Evolutionary conservation across 140 eudicot genomes (phyloP), one percentile per base, ranked within the genome.

Genomic region (Ambrosia hybrid): DNA sequence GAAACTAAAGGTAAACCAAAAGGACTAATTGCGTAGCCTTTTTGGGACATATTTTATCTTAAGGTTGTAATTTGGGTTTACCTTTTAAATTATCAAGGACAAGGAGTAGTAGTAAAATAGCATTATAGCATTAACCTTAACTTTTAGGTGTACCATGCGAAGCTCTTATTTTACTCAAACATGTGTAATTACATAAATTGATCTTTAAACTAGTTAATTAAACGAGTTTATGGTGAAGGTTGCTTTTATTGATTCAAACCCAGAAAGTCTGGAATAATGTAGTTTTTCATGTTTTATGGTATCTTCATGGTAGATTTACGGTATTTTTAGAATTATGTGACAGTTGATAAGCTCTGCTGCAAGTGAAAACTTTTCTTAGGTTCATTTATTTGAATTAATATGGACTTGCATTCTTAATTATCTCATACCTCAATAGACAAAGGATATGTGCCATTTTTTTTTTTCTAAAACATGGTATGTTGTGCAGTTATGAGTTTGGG

Each of bases 401-500:
- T 21, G 30, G 30, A 21, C 30, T 21, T 21, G 30, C 30, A 21
- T 21, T 21, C 30, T 21, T 21, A 21, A 21, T 21, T 41, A 6
- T 41, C 8, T 41, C 46, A 41, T 9, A 41, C 46, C 14, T 16
- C 55, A 15, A 41, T 21, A 15, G 9, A 55, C 34, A 65, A 10
- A 11, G 15, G 14, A 21, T 21, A 21, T 48, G 41, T 7, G 15
- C 10, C 10, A 0, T 38, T 66, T 38, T 3, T 6, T n/a, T 37
- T 57, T 34, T 15, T 43, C 39, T 39, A 70, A 77, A 41, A 69
- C 53, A 41, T 62, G 37, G 37, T 51, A 8, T 59, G 55, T 30
- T 76, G 9, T 67, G 61, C 79, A 92, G 99, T 91, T 74, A 83
- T 95, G 75, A 76, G 85, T 75, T 76, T 88, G 79, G 99, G 96